These are phyloP conservation scores for Tetrahymena thermophila DNA, from an alignment of 73 alveolate species.

Conservation along the genomic window DNA sequence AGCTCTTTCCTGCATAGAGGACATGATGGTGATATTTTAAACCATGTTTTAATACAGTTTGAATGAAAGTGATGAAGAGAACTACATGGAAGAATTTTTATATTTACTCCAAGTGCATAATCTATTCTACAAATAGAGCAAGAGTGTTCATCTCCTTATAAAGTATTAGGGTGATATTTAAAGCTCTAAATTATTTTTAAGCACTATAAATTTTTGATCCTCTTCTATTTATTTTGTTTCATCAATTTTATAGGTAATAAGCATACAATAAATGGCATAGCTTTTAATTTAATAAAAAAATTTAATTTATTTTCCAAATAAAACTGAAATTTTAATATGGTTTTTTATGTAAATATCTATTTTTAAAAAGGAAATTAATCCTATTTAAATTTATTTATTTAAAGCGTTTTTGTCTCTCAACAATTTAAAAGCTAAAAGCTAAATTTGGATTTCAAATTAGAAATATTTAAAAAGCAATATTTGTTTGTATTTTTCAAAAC, in stretches of 20 bases:
- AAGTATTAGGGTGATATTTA: constrained; percentile 3
- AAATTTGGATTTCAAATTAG: too few species aligned
- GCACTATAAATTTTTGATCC: background rate
- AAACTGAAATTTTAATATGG: too few species aligned
- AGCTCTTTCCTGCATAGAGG: constrained; percentile 28
- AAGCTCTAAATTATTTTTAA: background rate
- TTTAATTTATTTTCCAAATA: too few species aligned
- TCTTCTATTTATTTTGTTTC: background rate
- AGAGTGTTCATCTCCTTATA: constrained; percentile 9
- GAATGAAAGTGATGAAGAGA: constrained; percentile 7
- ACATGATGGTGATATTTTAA: constrained; percentile 8
- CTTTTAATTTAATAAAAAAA: background rate
- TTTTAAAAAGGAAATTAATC: too few species aligned
- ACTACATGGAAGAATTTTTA: background rate
- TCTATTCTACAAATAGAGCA: constrained; percentile 16
- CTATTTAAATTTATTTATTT: too few species aligned
- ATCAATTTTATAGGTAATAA: background rate
- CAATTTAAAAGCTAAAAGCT: too few species aligned
- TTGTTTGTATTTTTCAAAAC: too few species aligned
- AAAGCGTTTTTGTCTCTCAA: too few species aligned
- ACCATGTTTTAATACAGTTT: constrained; percentile 14
- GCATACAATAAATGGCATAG: background rate
- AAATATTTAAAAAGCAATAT: too few species aligned
- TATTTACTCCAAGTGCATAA: background rate
- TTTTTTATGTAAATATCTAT: too few species aligned